Evolutionary conservation across 306 rosid genomes (phyloP), one percentile per base, ranked within the genome.

Genomic region (Prunus dulcis): DNA sequence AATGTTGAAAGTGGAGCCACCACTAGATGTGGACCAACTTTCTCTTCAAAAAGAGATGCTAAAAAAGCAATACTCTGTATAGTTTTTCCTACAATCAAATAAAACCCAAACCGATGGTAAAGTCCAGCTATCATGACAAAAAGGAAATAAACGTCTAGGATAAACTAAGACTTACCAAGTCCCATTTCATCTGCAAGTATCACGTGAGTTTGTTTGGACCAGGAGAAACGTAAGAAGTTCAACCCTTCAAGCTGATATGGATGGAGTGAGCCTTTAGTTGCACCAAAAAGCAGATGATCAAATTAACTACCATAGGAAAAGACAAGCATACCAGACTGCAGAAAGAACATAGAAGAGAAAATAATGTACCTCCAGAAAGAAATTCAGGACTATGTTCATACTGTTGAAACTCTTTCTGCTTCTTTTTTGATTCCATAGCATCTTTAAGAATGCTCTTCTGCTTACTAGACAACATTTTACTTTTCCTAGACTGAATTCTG

Each of bases 151-250:
- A 74, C 8, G 43, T 19, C 43, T 63, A 77, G 79, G 66, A 64
- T 46, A 73, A 62, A 74, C 60, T 67, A 83, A 71, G 65, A 81
- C 76, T 77, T 85, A 95, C 99, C 99, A 34, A 95, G 99, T 74
- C 99, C 99, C 99, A 95, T 95, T 84, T 95, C 99, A 75, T 95
- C 99, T 80, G 99, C 99, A 79, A 95, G 97, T 84, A 95, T 92
- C 58, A 95, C 99, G 75, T 95, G 99, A 72, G 97, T 95, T 82
- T 92, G 97, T 86, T 95, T 95, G 87, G 97, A 95, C 99, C 99
- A 95, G 80, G 99, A 92, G 80, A 84, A 95, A 53, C 98, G 93
- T 72, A 95, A 82, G 87, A 95, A 95, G 86, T 95, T 95, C 90
- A 95, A 84, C 76, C 99, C 99, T 85, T 95, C 99, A 78, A 95